phyloP scores from a whole-genome alignment of 208 protist genomes.

The Crithidia fasciculata region DNA sequence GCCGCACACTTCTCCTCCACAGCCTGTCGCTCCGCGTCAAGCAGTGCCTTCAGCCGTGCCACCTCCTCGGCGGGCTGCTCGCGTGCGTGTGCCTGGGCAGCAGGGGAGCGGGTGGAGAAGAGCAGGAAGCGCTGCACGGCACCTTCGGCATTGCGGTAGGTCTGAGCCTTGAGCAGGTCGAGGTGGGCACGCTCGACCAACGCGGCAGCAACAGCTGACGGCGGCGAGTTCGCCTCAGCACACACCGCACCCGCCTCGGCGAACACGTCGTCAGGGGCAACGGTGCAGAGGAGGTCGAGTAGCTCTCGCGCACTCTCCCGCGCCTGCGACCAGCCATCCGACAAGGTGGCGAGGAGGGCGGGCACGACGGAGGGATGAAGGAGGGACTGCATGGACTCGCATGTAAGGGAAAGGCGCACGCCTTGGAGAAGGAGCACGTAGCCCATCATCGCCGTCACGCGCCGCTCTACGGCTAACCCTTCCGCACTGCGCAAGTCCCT shows the following conservation, averaged over 20 bases:
- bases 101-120: slow-evolving; percentile 22
- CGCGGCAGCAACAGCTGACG: background rate
- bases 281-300: slow-evolving; percentile 49
- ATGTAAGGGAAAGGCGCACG: background rate
- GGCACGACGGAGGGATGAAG: slow-evolving; percentile 44
- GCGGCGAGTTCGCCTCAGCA: background rate
- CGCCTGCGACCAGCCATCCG: slow-evolving; percentile 77
- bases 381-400: slow-evolving; percentile 10
- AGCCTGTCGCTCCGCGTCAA: slow-evolving; percentile 23
- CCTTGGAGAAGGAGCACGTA: slow-evolving; percentile 51
- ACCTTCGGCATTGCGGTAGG: slow-evolving; percentile 75
- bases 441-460: slow-evolving; percentile 55
- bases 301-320: slow-evolving; percentile 53
- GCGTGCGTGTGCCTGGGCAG: slow-evolving; percentile 5
- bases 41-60: slow-evolving; percentile 17
- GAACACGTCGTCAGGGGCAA: slow-evolving; percentile 43
- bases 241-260: slow-evolving; percentile 14
- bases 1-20: slow-evolving; percentile 36
- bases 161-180: slow-evolving; percentile 45
- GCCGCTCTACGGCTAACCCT: slow-evolving; percentile 64
- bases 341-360: slow-evolving; percentile 61
- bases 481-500: slow-evolving; percentile 19
- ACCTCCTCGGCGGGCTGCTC: slow-evolving; percentile 30
- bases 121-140: slow-evolving; percentile 67
- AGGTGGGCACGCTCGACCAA: slow-evolving; percentile 19